Conservation (phyloP, 345 rosid genomes). For the Streptanthus diversifolius region DNA sequence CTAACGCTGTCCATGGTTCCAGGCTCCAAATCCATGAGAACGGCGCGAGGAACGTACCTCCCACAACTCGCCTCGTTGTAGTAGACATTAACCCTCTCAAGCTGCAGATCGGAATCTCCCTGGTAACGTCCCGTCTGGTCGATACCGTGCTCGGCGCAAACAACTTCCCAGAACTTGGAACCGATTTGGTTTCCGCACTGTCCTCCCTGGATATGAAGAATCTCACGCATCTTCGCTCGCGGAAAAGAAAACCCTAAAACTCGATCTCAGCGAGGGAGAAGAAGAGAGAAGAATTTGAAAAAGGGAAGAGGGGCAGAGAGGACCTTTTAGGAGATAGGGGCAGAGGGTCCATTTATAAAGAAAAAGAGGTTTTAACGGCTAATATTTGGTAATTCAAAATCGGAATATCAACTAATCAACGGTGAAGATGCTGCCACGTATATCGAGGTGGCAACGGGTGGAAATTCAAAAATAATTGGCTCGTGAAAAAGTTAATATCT, state of each 20-base stretch:
- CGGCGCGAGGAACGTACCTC: slow-evolving; percentile 55
- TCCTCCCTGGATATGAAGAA: slow-evolving; percentile 64
- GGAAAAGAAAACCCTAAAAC: background rate
- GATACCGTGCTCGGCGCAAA: slow-evolving; percentile 54
- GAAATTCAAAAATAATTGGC: slow-evolving; percentile 30
- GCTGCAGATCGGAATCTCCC: slow-evolving; percentile 52
- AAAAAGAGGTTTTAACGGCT: slow-evolving; percentile 35
- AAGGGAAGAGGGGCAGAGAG: background rate
- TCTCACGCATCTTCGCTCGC: slow-evolving; percentile 52
- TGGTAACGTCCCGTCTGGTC: slow-evolving; percentile 50
- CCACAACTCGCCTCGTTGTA: slow-evolving; percentile 68
- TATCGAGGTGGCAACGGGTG: slow-evolving; percentile 33
- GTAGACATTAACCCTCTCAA: slow-evolving; percentile 56
- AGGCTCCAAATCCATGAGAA: slow-evolving; percentile 62
- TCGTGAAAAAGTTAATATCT: slow-evolving; percentile 17
- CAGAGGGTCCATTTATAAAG: slow-evolving; percentile 29
- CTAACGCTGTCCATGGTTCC: slow-evolving; percentile 63
- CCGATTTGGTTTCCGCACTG: slow-evolving; percentile 74
- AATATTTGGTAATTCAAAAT: slow-evolving; percentile 21
- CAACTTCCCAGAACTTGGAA: slow-evolving; percentile 66
- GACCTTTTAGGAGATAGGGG: background rate
- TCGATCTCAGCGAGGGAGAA: slow-evolving; percentile 9
- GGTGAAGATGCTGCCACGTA: slow-evolving; percentile 16
- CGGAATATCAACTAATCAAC: background rate
- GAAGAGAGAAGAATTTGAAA: background rate